Evolutionary conservation across 805 yeast species (phyloP).

Genomic region (Millerago galiae): DNA sequence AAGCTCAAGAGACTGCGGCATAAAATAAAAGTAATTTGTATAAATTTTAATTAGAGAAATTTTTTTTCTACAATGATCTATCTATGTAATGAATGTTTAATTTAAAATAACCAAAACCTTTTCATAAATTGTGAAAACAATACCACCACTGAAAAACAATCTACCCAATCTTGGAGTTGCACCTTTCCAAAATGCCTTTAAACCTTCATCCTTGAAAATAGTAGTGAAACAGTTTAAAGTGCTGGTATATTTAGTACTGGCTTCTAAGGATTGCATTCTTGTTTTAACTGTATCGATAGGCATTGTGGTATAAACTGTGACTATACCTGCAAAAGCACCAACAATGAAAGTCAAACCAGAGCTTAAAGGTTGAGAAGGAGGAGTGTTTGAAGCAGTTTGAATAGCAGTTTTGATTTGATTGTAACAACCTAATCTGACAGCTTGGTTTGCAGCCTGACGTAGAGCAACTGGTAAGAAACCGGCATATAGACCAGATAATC

Average conservation of each 20-base stretch:
- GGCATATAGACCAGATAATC: constrained; percentile 76
- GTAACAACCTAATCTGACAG: constrained; percentile 90
- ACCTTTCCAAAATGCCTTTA: constrained; percentile 93
- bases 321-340: constrained; percentile 85
- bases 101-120: constrained; percentile 54
- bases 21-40: not conserved
- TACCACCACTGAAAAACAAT: constrained; percentile 89
- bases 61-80: not conserved
- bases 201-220: constrained; percentile 82
- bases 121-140: constrained; percentile 93
- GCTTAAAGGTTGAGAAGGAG: constrained; percentile 67
- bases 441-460: constrained; percentile 94
- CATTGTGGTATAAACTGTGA: constrained; percentile 91
- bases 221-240: constrained; percentile 78
- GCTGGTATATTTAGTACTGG: constrained; percentile 60
- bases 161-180: constrained; percentile 96
- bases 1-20: constrained; percentile 1
- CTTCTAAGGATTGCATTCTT: constrained; percentile 90
- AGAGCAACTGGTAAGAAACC: constrained; percentile 90
- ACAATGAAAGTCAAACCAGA: constrained; percentile 77
- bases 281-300: constrained; percentile 95
- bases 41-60: not conserved
- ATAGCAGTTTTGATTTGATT: constrained; percentile 76
- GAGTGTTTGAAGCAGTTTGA: constrained; percentile 61
- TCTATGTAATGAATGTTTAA: constrained; percentile 1